Percentiles rank a stretch among this genome's conserved stretches.
Conservation (phyloP, 495 filamentous ascomycete genomes). For the Umbilicaria muhlenbergii region DNA sequence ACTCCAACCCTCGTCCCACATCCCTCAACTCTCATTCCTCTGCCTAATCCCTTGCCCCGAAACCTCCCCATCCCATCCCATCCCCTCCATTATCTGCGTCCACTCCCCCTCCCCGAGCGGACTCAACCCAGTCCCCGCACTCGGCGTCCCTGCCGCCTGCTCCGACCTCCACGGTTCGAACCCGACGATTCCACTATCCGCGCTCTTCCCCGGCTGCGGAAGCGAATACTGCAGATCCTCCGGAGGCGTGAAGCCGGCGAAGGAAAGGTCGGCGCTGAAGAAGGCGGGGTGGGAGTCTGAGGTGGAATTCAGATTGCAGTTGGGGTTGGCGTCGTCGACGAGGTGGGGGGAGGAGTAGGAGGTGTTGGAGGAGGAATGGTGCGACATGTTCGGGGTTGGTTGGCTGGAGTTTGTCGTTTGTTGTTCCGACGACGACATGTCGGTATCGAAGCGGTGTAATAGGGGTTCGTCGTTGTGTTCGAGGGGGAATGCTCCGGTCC, state of each 20-base stretch:
- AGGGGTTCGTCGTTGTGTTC: constrained; percentile 1
- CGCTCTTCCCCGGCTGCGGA: constrained; percentile 1
- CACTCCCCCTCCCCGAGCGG: constrained; percentile 4
- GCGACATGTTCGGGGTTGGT: constrained; percentile 6
- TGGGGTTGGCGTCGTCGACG: constrained; percentile 1
- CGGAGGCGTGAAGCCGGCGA: background rate
- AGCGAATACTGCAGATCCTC: background rate
- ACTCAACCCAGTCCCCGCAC: constrained; percentile 6
- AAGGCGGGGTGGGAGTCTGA: background rate
- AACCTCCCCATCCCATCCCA: constrained; percentile 5
- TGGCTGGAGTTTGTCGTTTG: constrained; percentile 5
- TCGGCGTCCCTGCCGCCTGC: background rate
- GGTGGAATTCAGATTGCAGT: background rate
- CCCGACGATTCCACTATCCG: background rate
- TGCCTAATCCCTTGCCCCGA: constrained; percentile 3
- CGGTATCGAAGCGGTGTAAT: constrained; percentile 4
- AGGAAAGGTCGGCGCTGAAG: background rate
- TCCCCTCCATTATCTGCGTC: constrained; percentile 10
- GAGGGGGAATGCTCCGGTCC: background rate
- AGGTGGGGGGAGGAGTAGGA: constrained; percentile 6
- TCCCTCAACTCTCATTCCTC: background rate
- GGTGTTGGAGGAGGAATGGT: constrained; percentile 10
- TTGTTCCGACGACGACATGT: constrained; percentile 7
- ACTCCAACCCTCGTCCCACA: background rate
- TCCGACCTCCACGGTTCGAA: background rate